Evolutionary conservation across 352 stramenopile species (phyloP), one percentile per base, ranked within the genome.

Genomic region (Bremia lactucae): DNA sequence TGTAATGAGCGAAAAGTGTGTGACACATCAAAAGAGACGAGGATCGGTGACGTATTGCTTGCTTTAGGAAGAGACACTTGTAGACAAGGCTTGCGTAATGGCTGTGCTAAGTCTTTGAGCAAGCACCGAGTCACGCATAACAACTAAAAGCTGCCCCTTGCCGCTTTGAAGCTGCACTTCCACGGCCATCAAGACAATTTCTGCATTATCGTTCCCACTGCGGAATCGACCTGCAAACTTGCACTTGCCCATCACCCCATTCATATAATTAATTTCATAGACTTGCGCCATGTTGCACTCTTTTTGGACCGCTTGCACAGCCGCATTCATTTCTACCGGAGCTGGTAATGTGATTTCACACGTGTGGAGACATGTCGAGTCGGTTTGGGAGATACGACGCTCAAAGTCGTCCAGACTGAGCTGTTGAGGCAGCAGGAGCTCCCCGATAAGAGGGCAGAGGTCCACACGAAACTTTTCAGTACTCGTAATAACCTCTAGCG

Each of bases 261-360:
- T 81, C 59, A 80, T 60, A 45, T 76, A 78, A 55, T 87, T 78
- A 57, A 85, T 80, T 31, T 87, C 74, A 29, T 87, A 87, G 15
- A 87, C 48, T 46, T 84, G 74, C 5, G 69, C 69, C 6, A 87
- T 54, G 37, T 82, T 78, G 53, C 65, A 85, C 38, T 77, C 58
- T 8, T 65, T 68, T 20, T 81, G 41, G 14, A 79, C 57, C 0
- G 58, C 65, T 33, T 83, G 59, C 22, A 79, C 56, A 9, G 83
- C 44, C 8, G 35, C 24, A 31, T 72, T 69, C 31, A 87, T 62
- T 22, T 76, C 43, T 19, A 85, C 65, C 0, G 72, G 72, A 18
- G 66, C 31, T 11, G 57, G 47, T 25, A 84, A 33, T 1, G 59
- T 63, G n/a, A 83, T 65, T 23, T 85, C 74, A 21, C 62, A 79